Conservation (phyloP, 352 stramenopile genomes). For the Albugo candida region DNA sequence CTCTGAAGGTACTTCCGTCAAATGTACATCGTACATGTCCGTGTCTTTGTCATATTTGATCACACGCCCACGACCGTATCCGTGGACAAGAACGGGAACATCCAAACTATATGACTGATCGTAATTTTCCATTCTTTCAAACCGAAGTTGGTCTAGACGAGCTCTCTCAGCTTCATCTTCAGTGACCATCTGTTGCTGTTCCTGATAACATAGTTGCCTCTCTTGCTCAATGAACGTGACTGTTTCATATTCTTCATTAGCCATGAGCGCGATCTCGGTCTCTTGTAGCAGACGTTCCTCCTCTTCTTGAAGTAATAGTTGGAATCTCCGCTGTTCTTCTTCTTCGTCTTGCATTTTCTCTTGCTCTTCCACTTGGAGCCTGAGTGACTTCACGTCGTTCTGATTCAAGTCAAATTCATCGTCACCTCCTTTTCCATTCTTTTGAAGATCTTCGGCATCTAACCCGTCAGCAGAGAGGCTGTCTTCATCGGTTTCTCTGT, state of each 20-base stretch:
- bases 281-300: no score
- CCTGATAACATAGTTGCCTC: slow-evolving; percentile 3
- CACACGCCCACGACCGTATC: slow-evolving; percentile 45
- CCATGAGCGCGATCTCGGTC: no score
- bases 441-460: not conserved
- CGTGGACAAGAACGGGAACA: slow-evolving; percentile 60
- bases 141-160: not conserved
- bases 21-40: slow-evolving; percentile 49
- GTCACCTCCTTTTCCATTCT: not conserved
- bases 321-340: not conserved
- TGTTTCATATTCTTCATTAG: no score
- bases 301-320: no score
- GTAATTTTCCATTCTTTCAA: slow-evolving; percentile 48
- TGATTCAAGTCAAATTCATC: not conserved
- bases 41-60: slow-evolving; percentile 63
- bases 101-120: slow-evolving; percentile 73
- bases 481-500: no score
- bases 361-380: not conserved
- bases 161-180: not conserved
- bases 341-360: not conserved
- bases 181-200: not conserved
- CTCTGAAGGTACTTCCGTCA: slow-evolving; percentile 43
- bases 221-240: not conserved
- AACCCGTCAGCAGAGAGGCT: no score
- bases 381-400: not conserved